Evolutionary conservation across 257 asterid genomes (phyloP).

Genomic region (Verbena officinalis): DNA sequence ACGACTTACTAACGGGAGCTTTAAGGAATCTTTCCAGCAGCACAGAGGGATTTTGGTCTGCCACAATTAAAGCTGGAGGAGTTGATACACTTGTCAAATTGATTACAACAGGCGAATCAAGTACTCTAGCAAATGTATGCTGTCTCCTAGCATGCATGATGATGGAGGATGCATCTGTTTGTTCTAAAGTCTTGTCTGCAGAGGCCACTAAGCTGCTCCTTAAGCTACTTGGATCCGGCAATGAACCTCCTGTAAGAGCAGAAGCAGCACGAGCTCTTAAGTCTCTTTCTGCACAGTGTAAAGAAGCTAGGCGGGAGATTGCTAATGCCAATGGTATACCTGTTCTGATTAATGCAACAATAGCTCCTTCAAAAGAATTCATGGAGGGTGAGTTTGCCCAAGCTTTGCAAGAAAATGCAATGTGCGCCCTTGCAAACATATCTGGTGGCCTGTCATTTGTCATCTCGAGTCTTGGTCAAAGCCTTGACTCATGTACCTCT

Average conservation of each 20-base stretch:
- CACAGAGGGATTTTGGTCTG: slow-evolving; percentile 97
- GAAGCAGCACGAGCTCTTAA: slow-evolving; percentile 79
- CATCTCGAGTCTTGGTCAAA: slow-evolving; percentile 96
- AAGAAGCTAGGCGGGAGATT: slow-evolving; percentile 86
- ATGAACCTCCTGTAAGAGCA: slow-evolving; percentile 92
- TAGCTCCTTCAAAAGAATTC: slow-evolving; percentile 99
- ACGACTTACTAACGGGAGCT: slow-evolving; percentile 87
- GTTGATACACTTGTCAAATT: slow-evolving; percentile 85
- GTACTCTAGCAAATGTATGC: slow-evolving; percentile 95
- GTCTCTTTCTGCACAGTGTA: slow-evolving; percentile 94
- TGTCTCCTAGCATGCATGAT: slow-evolving; percentile 95
- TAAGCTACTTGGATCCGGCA: slow-evolving; percentile 83
- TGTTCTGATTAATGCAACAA: slow-evolving; percentile 90
- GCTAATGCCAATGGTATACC: slow-evolving; percentile 92
- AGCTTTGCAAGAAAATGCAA: slow-evolving; percentile 98
- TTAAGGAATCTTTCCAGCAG: slow-evolving; percentile 81
- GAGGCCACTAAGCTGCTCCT: slow-evolving; percentile 85
- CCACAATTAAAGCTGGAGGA: slow-evolving; percentile 82
- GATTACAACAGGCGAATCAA: slow-evolving; percentile 80
- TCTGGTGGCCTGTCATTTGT: slow-evolving; percentile 96
- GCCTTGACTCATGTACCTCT: slow-evolving; percentile 93
- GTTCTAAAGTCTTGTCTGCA: slow-evolving; percentile 73
- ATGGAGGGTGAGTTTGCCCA: slow-evolving; percentile 99
- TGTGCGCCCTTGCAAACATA: slow-evolving; percentile 99
- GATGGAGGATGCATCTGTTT: slow-evolving; percentile 94